Conservation (phyloP, 371 early-diverging fungal genomes). For the Capniomyces stellatus region DNA sequence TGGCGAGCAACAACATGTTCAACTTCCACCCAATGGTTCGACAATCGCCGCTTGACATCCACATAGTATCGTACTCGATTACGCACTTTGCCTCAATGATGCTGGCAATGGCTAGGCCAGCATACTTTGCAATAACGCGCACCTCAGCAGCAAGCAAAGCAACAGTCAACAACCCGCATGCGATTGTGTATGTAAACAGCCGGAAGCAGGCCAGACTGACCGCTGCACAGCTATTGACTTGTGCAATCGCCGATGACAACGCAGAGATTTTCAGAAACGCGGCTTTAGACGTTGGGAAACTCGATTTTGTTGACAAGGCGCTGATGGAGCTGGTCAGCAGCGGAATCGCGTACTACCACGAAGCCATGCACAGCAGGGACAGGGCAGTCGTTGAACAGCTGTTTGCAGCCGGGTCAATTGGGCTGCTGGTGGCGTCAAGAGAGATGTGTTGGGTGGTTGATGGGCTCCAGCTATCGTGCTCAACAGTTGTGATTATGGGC, state of each 20-base stretch:
- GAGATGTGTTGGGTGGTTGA: constrained; percentile 82
- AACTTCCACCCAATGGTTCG: constrained; percentile 90
- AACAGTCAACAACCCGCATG: constrained; percentile 8
- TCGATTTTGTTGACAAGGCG: constrained; percentile 46
- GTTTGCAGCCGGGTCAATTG: constrained; percentile 60
- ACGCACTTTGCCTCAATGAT: constrained; percentile 85
- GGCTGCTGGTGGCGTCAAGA: constrained; percentile 73
- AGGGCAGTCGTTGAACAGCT: constrained; percentile 52
- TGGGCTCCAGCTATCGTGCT: background rate
- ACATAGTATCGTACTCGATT: constrained; percentile 75
- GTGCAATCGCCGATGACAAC: constrained; percentile 49
- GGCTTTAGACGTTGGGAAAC: constrained; percentile 30
- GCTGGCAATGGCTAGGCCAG: constrained; percentile 83
- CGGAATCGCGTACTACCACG: constrained; percentile 86
- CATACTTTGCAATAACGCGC: constrained; percentile 54
- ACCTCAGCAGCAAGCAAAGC: constrained; percentile 41
- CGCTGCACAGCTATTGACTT: constrained; percentile 50
- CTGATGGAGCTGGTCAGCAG: constrained; percentile 49
- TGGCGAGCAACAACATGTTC: constrained; percentile 47
- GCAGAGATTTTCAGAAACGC: constrained; percentile 55
- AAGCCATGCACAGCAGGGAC: constrained; percentile 56
- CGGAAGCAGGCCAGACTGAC: constrained; percentile 80
- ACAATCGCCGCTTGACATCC: constrained; percentile 82
- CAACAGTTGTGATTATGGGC: constrained; percentile 61
- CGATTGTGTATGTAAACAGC: constrained; percentile 74